Evolutionary conservation across 2,329 filamentous ascomycete genomes (phyloP).

Genomic region (Ploettnerulaceae sp.): DNA sequence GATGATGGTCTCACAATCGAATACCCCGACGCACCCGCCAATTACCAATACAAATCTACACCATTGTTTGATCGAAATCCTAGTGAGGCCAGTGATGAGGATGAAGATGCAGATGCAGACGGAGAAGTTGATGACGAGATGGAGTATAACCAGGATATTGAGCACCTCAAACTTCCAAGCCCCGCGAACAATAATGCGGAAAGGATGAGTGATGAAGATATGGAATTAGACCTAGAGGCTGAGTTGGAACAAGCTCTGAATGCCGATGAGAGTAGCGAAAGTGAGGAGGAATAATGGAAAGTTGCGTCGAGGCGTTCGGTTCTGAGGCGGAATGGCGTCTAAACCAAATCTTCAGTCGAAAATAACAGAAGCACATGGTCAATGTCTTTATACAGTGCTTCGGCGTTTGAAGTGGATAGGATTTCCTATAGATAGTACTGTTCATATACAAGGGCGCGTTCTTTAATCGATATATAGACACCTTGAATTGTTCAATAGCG

Average conservation of each 20-base stretch:
- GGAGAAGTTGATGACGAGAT: constrained; percentile 36
- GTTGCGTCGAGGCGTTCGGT: neutral
- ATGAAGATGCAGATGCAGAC: constrained; percentile 45
- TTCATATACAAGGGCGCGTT: too few species aligned
- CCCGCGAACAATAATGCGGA: constrained; percentile 40
- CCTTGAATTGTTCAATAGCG: too few species aligned
- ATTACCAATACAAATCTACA: constrained; percentile 25
- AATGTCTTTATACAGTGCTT: too few species aligned
- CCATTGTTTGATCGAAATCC: constrained; percentile 26
- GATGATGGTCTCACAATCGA: constrained; percentile 55
- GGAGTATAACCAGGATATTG: constrained; percentile 34
- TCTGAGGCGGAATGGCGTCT: neutral
- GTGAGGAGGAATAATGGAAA: constrained; percentile 32
- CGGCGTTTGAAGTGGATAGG: too few species aligned
- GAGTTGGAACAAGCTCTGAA: constrained; percentile 32
- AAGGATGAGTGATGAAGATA: constrained; percentile 31
- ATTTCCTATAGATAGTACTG: too few species aligned
- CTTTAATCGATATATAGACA: too few species aligned
- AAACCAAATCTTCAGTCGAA: too few species aligned
- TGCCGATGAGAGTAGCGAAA: constrained; percentile 32
- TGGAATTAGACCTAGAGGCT: constrained; percentile 33
- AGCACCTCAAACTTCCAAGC: constrained; percentile 48
- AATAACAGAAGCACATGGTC: too few species aligned
- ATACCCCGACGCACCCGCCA: constrained; percentile 48
- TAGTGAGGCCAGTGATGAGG: constrained; percentile 41